Evolutionary conservation across 345 rosid genomes (phyloP).

Genomic region (Eutrema heterophyllum): DNA sequence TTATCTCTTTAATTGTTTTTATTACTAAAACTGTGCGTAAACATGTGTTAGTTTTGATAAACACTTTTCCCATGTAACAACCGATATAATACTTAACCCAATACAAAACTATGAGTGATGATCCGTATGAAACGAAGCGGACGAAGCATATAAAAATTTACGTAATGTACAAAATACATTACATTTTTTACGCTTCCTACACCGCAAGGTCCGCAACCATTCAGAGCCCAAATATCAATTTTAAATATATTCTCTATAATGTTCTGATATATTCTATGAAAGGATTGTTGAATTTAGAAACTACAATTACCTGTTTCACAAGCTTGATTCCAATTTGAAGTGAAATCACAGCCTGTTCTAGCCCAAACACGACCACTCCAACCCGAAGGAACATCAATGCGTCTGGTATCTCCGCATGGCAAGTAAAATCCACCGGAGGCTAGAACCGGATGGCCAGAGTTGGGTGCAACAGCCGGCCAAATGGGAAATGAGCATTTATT

Average conservation of each 20-base stretch:
- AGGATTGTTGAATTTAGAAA: neutral
- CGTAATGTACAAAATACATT: no score
- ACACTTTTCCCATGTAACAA: no score
- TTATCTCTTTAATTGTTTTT: no score
- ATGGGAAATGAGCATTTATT: constrained; percentile 78
- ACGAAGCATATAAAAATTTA: no score
- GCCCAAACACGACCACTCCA: constrained; percentile 89
- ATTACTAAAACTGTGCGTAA: no score
- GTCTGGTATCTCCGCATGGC: constrained; percentile 38
- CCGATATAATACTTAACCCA: no score
- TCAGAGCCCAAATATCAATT: neutral
- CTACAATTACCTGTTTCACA: constrained; percentile 58
- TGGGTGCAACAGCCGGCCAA: constrained; percentile 87
- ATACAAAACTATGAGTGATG: no score
- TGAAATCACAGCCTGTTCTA: constrained; percentile 66
- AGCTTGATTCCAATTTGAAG: constrained; percentile 46
- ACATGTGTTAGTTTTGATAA: no score
- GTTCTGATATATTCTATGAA: neutral
- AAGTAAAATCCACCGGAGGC: constrained; percentile 74
- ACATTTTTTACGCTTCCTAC: neutral
- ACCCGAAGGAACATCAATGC: constrained; percentile 47
- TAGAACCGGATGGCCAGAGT: constrained; percentile 60
- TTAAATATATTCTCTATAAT: neutral
- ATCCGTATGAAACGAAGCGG: no score
- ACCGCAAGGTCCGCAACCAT: neutral